Conservation (phyloP, 257 asterid genomes). For the Buddleja alternifolia region DNA sequence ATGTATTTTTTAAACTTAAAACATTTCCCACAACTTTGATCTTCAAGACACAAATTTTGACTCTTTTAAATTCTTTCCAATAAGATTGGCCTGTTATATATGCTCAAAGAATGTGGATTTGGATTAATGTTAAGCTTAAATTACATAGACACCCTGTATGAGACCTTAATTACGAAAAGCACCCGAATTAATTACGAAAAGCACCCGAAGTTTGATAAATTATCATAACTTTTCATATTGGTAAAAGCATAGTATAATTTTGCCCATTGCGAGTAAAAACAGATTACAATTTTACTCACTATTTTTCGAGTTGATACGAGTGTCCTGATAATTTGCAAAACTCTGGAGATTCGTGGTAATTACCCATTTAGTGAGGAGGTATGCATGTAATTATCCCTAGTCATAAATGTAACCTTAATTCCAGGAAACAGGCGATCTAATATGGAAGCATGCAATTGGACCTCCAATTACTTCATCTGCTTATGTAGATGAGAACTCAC, state of each 20-base stretch:
- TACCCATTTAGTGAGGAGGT: too few relatives aligned
- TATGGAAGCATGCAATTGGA: slow-evolving; percentile 71
- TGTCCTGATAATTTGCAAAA: too few relatives aligned
- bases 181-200: too few relatives aligned
- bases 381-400: too few relatives aligned
- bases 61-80: neutral
- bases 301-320: too few relatives aligned
- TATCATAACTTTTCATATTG: neutral
- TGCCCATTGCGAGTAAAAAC: too few relatives aligned
- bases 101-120: neutral
- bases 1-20: neutral
- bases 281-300: too few relatives aligned
- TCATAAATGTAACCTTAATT: slow-evolving; percentile 8
- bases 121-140: too few relatives aligned
- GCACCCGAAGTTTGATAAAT: neutral
- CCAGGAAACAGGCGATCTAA: slow-evolving; percentile 69
- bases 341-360: too few relatives aligned
- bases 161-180: too few relatives aligned
- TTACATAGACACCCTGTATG: too few relatives aligned
- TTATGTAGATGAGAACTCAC: slow-evolving; percentile 66
- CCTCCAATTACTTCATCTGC: slow-evolving; percentile 85
- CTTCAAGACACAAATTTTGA: neutral
- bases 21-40: neutral
- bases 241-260: too few relatives aligned
- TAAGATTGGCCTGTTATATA: neutral